phyloP scores from a whole-genome alignment of 2,329 filamentous ascomycete species.

The Aspergillus fructus region DNA sequence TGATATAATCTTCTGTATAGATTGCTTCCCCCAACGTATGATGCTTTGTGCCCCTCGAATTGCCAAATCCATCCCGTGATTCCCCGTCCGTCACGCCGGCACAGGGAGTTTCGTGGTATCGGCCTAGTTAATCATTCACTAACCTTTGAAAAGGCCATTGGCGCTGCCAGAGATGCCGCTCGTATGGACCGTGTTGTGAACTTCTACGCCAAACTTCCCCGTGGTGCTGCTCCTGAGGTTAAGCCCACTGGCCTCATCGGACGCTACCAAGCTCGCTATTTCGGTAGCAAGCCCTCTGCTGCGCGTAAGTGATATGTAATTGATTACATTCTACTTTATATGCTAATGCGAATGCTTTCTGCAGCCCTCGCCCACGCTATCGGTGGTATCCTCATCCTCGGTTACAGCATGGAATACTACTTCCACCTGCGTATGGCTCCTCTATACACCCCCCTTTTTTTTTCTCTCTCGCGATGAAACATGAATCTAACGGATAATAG shows the following conservation, averaged over 20 bases:
- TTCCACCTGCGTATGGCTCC: constrained; percentile 90
- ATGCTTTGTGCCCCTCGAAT: constrained; percentile 12
- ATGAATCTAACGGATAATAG: constrained; percentile 49
- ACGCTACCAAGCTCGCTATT: constrained; percentile 84
- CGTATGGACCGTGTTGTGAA: constrained; percentile 97
- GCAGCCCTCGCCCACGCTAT: constrained; percentile 87
- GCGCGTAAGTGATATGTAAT: constrained; percentile 67
- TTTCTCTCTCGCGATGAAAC: not conserved
- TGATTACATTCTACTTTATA: not conserved
- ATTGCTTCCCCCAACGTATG: constrained; percentile 43
- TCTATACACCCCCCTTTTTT: not conserved
- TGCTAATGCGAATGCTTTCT: constrained; percentile 14
- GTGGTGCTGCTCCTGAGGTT: constrained; percentile 80
- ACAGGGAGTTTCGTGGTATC: constrained; percentile 10
- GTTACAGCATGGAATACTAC: constrained; percentile 99
- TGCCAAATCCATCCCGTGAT: constrained; percentile 17
- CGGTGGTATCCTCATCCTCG: constrained; percentile 71
- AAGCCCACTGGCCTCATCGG: constrained; percentile 80
- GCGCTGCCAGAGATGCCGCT: constrained; percentile 89
- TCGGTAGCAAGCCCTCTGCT: constrained; percentile 86
- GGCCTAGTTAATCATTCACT: constrained; percentile 26
- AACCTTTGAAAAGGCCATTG: constrained; percentile 71
- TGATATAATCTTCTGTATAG: constrained; percentile 35
- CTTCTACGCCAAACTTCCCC: constrained; percentile 98
- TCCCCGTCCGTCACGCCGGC: constrained; percentile 24